phyloP scores from a whole-genome alignment of 139 green algal species.

The Micractinium conductrix region DNA sequence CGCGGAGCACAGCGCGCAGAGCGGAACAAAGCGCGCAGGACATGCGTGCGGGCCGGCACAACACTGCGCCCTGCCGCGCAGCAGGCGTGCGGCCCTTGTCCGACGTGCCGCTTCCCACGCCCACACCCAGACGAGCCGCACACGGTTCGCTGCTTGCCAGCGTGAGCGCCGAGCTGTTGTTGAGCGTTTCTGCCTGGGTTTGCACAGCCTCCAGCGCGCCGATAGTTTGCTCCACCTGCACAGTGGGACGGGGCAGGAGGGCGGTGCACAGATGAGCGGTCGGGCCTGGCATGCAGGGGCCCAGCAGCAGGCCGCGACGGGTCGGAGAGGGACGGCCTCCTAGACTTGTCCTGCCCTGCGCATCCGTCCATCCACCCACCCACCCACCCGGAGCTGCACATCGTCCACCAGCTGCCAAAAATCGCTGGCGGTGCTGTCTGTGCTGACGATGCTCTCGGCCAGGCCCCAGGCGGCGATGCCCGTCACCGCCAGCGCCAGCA shows the following conservation, averaged over 20 bases:
- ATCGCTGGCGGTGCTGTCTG: conserved; percentile 10
- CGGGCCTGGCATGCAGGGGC: no score
- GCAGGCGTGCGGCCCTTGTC: no score
- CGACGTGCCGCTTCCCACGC: no score
- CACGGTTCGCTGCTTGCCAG: neutral
- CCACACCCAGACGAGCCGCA: neutral
- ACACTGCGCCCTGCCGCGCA: no score
- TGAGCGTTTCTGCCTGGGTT: no score
- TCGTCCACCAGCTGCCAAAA: conserved; percentile 17
- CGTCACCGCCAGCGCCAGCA: neutral
- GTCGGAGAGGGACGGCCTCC: neutral
- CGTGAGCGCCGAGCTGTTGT: no score
- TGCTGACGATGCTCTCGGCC: neutral
- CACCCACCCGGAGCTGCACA: neutral
- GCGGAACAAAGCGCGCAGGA: no score
- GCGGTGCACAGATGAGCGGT: neutral
- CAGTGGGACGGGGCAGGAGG: neutral
- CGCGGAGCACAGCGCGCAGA: no score
- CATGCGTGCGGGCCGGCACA: no score
- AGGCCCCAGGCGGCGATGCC: conserved; percentile 13
- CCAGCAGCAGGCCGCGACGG: no score
- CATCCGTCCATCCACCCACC: neutral
- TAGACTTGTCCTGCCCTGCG: neutral
- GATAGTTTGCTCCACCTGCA: neutral
- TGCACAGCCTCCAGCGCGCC: neutral